Evolutionary conservation across 148 eudicot species (phyloP).

Genomic region (Chenopodium album): DNA sequence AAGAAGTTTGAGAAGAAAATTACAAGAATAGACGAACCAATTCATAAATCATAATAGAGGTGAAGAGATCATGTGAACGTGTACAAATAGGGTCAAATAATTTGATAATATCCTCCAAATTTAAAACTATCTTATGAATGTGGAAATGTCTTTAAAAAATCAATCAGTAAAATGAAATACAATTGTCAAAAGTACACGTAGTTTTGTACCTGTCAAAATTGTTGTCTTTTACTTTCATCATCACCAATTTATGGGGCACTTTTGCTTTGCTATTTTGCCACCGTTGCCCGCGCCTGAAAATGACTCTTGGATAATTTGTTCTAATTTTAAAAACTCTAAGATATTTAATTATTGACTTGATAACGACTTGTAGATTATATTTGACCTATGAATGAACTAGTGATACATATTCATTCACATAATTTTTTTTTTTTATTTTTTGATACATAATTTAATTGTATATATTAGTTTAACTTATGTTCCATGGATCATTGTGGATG

Average conservation of each 20-base stretch:
- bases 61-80: conserved; percentile 23
- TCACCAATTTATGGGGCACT: conserved; percentile 9
- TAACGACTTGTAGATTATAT: background rate
- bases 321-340: too few species aligned
- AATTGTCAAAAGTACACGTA: background rate
- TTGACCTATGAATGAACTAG: background rate
- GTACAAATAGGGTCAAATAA: conserved; percentile 13
- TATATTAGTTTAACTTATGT: too few species aligned
- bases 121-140: background rate
- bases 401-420: background rate
- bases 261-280: conserved; percentile 22
- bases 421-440: too few species aligned
- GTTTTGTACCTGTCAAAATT: background rate
- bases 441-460: too few species aligned
- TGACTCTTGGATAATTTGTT: background rate
- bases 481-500: too few species aligned
- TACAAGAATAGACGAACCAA: background rate
- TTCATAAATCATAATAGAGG: background rate
- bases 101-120: background rate
- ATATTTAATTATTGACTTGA: background rate
- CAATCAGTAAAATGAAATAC: background rate
- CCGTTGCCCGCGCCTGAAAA: conserved; percentile 3
- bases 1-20: background rate
- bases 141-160: conserved; percentile 9
- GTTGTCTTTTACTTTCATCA: conserved; percentile 25